A percentile compares a stretch with the other conserved stretches of the same genome.
Conservation (phyloP, 2,329 filamentous ascomycete species). For the Aspergillus felis region DNA sequence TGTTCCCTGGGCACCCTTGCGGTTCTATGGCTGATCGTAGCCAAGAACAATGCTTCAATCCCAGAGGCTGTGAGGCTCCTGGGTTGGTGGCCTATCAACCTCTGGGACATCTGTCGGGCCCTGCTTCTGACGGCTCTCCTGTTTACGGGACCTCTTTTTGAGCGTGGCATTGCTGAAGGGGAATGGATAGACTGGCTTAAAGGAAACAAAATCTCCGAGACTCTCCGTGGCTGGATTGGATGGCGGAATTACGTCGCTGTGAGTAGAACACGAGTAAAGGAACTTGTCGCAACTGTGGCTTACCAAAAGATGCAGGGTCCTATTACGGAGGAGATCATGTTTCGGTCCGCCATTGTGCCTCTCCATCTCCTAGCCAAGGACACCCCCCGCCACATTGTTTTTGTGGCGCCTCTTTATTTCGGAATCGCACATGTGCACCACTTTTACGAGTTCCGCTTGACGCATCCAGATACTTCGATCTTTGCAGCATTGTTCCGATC, state of each 20-base stretch:
- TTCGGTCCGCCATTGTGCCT: constrained; percentile 80
- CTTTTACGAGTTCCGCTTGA: constrained; percentile 88
- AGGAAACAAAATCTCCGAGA: constrained; percentile 53
- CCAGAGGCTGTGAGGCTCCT: constrained; percentile 63
- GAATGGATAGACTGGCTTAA: constrained; percentile 63
- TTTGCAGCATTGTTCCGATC: constrained; percentile 65
- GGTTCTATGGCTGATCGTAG: constrained; percentile 64
- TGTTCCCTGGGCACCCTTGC: constrained; percentile 64
- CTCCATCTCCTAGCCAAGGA: constrained; percentile 70
- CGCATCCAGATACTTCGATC: constrained; percentile 66
- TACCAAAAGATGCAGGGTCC: constrained; percentile 58
- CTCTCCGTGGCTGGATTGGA: constrained; percentile 69
- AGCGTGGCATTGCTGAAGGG: constrained; percentile 69
- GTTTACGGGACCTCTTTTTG: constrained; percentile 81
- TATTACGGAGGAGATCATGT: constrained; percentile 88
- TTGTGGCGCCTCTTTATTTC: constrained; percentile 83
- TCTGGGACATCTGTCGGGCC: constrained; percentile 59
- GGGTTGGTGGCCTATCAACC: constrained; percentile 74
- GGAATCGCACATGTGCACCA: constrained; percentile 93
- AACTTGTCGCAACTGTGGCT: constrained; percentile 10
- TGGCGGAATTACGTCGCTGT: constrained; percentile 88
- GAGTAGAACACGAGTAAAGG: constrained; percentile 34
- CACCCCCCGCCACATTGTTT: constrained; percentile 59
- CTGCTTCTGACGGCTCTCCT: constrained; percentile 72
- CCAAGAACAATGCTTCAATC: constrained; percentile 48